phyloP scores from a whole-genome alignment of 2,329 filamentous ascomycete genomes.

The Neonectria ditissima region DNA sequence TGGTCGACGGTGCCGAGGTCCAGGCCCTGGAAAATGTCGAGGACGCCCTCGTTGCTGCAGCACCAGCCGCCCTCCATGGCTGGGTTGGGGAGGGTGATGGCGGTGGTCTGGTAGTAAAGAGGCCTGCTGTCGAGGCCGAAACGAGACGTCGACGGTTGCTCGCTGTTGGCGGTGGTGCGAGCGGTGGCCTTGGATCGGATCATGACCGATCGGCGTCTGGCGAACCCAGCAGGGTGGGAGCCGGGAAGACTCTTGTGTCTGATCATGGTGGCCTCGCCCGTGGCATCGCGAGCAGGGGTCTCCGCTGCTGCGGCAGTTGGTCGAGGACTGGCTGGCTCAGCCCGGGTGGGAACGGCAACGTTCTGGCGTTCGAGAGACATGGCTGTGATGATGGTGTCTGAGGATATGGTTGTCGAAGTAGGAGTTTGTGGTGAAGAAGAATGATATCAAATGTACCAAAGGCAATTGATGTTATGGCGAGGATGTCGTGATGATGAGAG shows the following conservation, averaged over 20 bases:
- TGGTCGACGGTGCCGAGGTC: conserved; percentile 3
- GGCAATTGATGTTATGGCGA: neutral
- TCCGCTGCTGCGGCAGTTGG: no score
- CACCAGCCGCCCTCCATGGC: neutral
- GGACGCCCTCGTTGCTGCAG: neutral
- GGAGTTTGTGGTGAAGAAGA: no score
- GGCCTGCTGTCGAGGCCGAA: neutral
- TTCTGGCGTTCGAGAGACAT: neutral
- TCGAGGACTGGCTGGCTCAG: neutral
- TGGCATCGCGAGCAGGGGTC: no score
- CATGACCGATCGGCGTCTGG: neutral
- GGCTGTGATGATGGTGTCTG: neutral
- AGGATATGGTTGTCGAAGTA: no score
- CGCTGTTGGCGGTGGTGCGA: neutral
- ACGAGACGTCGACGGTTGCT: neutral
- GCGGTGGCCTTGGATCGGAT: neutral
- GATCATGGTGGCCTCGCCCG: no score
- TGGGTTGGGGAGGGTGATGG: neutral
- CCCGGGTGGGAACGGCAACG: neutral
- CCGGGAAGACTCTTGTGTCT: no score
- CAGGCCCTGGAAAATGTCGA: conserved; percentile 8
- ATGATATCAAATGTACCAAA: neutral
- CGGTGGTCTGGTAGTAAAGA: neutral
- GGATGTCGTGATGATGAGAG: no score
- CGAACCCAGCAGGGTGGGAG: no score